Conservation (phyloP, 352 stramenopile species). For the Blastocystis sp. region DNA sequence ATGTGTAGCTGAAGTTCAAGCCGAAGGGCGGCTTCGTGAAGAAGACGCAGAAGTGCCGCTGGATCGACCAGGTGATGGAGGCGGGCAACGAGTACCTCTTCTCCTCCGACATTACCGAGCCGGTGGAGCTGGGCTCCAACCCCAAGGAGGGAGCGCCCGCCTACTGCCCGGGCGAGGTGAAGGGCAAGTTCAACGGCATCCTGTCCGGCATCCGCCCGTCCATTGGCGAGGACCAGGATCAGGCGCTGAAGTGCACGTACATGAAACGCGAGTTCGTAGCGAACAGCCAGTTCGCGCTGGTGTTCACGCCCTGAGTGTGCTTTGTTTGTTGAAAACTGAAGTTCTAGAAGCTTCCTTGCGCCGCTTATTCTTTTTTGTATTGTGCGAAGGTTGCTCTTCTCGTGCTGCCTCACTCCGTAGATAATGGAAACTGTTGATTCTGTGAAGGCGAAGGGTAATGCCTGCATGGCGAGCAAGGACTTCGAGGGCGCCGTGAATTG, state of each 20-base stretch:
- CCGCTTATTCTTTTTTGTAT: constrained; percentile 11
- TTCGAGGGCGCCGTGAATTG: constrained; percentile 87
- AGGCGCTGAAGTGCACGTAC: constrained; percentile 17
- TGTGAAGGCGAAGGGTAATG: constrained; percentile 90
- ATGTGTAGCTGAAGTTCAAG: constrained; percentile 3
- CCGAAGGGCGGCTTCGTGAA: constrained; percentile 62
- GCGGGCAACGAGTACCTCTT: neutral
- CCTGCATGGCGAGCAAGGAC: constrained; percentile 86
- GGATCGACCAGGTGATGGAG: constrained; percentile 46
- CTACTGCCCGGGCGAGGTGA: constrained; percentile 9
- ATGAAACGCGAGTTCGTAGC: constrained; percentile 42
- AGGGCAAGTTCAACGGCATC: constrained; percentile 44
- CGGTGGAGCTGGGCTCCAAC: neutral
- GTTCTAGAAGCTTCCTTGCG: constrained; percentile 48
- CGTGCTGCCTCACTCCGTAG: neutral
- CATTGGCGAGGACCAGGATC: neutral
- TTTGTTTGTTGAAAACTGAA: neutral
- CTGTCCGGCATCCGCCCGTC: neutral
- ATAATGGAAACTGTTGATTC: constrained; percentile 57
- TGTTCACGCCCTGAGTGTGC: neutral
- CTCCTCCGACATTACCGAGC: constrained; percentile 14
- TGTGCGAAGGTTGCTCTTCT: neutral
- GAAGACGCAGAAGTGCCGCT: constrained; percentile 28
- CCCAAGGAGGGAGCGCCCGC: neutral
- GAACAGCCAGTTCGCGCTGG: neutral